Evolutionary conservation across 495 filamentous ascomycete species (phyloP), one percentile per base, ranked within the genome.

Genomic region (Tetracladium marchalianum): DNA sequence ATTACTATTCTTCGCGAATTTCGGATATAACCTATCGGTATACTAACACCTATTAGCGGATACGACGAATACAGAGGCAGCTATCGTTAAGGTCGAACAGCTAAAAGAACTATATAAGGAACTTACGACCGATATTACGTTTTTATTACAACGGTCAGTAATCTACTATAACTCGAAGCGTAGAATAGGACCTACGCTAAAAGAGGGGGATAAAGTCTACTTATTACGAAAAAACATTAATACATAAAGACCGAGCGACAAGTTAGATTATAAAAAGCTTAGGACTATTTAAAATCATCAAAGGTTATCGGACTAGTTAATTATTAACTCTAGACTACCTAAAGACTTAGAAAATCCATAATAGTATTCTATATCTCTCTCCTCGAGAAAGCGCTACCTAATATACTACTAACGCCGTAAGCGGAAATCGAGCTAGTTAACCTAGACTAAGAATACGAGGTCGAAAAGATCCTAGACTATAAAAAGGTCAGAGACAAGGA

Each of bases 171-270:
- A 49, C 55, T 27, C 22, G 22, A 27, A 27, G 22, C 22, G 22
- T 27, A 27, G 22, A 27, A 7, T 27, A 27, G 22, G 24, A 42
- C 40, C 48, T 43, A 41, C 43, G 38, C 33, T 54, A 55, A 46
- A 54, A 59, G 50, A 52, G 39, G 36, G 43, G 41, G 47, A 53
- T 49, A 53, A 59, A 54, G 53, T 64, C 38, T 62, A 61, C 36
- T 53, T 64, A 22, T 41, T 55, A 41, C 41, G 37, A 17, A 47
- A 43, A 39, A 56, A 61, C 39, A 52, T 63, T 33, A 54, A 55
- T 51, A 61, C 39, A 1, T 50, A 51, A 49, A 17, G 47, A 56
- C 32, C 32, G 45, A 62, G 41, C 12, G 44, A 51, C n/a, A 62
- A 62, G 48, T 43, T 62, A 27, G 35, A 61, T 22, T 34, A 56